A percentile compares a stretch with the other conserved stretches of the same genome.
Conservation (phyloP, 2,329 filamentous ascomycete genomes). For the Alternaria arbusti region DNA sequence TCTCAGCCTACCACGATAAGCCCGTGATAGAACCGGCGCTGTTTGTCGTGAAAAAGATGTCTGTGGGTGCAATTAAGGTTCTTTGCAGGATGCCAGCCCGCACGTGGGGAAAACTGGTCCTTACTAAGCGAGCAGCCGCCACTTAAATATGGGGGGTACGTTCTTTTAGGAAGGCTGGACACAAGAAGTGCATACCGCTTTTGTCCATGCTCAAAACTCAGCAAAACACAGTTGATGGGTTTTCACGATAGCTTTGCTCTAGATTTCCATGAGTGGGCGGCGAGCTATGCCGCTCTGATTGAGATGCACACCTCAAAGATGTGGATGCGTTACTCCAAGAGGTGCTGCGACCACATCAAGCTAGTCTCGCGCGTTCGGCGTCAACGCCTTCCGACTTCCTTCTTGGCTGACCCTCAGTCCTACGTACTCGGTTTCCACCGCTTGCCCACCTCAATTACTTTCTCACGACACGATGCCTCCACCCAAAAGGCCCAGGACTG, state of each 20-base stretch:
- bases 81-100: conserved; percentile 7
- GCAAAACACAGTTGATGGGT: not conserved
- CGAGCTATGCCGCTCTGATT: not conserved
- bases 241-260: not conserved
- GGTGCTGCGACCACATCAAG: not conserved
- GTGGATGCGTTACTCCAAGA: not conserved
- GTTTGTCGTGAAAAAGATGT: not conserved
- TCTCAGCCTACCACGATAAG: not conserved
- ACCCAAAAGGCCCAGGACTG: not conserved
- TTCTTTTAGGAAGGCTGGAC: not conserved
- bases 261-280: not conserved
- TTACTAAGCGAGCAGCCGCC: conserved; percentile 5
- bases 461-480: not conserved
- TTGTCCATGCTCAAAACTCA: not conserved
- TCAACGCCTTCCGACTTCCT: not conserved
- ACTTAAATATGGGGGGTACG: conserved; percentile 3
- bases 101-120: conserved; percentile 5
- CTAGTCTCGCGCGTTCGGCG: not conserved
- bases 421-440: not conserved
- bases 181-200: not conserved
- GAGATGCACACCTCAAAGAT: not conserved
- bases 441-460: not conserved
- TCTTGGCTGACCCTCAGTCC: not conserved
- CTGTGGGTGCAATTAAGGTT: conserved; percentile 17
- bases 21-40: not conserved